Conservation (phyloP, 228 moss, liverwort and hornwort genomes). For the Sphagnum magellanicum region DNA sequence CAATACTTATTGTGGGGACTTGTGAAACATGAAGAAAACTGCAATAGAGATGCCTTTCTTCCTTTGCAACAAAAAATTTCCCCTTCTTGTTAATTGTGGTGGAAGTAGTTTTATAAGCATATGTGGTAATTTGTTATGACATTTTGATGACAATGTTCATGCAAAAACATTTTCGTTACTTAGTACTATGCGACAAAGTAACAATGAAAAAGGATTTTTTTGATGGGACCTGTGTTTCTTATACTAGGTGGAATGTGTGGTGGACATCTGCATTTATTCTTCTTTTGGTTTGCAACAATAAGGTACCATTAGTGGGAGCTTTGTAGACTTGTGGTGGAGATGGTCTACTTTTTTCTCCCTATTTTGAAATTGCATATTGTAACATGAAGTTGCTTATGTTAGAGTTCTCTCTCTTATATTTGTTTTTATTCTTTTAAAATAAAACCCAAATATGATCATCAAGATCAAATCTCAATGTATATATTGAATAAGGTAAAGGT, state of each 20-base stretch:
- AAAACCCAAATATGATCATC: too few relatives aligned
- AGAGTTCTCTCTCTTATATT: too few relatives aligned
- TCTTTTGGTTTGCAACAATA: too few relatives aligned
- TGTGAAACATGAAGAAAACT: constrained; percentile 49
- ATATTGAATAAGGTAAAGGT: too few relatives aligned
- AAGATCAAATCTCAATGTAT: too few relatives aligned
- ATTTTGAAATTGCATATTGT: too few relatives aligned
- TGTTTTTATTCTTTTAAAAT: too few relatives aligned
- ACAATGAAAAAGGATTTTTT: not conserved
- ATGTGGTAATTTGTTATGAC: not conserved
- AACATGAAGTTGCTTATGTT: too few relatives aligned
- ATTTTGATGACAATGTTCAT: not conserved
- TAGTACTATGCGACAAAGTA: not conserved
- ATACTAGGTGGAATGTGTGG: not conserved
- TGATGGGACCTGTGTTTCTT: not conserved
- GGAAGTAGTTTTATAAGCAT: not conserved
- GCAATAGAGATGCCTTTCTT: constrained; percentile 35
- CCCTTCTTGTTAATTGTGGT: constrained; percentile 15
- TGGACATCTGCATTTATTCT: not conserved
- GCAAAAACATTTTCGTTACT: not conserved
- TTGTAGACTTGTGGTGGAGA: too few relatives aligned
- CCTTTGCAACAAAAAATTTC: constrained; percentile 46
- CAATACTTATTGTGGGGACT: constrained; percentile 27
- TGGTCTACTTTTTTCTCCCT: too few relatives aligned
- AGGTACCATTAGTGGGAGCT: too few relatives aligned